Evolutionary conservation across 1,284 basidiomycete genomes (phyloP), one percentile per base, ranked within the genome.

Genomic region (Papiliotrema fonsecae): DNA sequence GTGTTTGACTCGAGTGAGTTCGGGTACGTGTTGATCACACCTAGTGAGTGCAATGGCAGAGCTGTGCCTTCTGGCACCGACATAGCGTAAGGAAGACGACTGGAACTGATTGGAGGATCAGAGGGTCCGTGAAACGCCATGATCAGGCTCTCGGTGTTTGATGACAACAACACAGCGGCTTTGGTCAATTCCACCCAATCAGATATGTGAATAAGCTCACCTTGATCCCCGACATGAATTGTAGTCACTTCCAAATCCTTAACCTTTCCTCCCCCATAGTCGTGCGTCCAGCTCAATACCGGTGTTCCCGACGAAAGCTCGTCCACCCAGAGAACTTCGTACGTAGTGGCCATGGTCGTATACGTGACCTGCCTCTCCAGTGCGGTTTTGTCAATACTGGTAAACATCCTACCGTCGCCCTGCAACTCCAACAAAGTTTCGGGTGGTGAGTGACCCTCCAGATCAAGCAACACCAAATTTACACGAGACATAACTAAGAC

Each of bases 241-340:
- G 57, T 21, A 0, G 39, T 19, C 13, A 65, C 18, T 21, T 61
- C 53, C 2, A 68, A 22, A 46, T 61, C 61, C 1, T 42, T 14
- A 4, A 42, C 19, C 13, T 40, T 46, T 1, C 55, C 56, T 0
- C 38, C 41, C 22, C 60, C 62, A 31, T 49, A 53, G 24, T 63
- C 57, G 48, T 70, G 64, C n/a, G 31, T 56, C 61, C 64, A 69
- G 21, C 56, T 60, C 16, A 67, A 24, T 0, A 42, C 45, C 1
- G 55, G 55, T 9, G 22, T 22, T 3, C 47, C 55, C 1, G 50
- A 35, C 13, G 30, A n/a, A 9, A n/a, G 25, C 21, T 67, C 65
- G 25, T 66, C 64, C 13, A 69, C 27, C 69, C 66, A 71, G 1
- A 69, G 38, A 6, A 69, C 42, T 35, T 66, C 59, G 18, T 56